Base-by-base conservation (phyloP, 176 grass and related monocot genomes). In the Musa schizocarpa region DNA sequence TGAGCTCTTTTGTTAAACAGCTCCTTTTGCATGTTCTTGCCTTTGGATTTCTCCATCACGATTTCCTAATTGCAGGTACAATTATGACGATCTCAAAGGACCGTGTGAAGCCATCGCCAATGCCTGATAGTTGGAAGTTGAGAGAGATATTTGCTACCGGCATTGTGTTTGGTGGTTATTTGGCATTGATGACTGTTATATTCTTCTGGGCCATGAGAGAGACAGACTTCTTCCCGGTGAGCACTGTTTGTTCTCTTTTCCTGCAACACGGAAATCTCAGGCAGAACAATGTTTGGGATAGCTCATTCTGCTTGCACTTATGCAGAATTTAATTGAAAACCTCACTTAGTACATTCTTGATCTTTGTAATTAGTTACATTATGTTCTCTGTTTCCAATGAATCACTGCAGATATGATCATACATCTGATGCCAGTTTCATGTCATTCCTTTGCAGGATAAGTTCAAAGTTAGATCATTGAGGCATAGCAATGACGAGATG, bases 71-170 rank as follows among this genome's bases (percentile, higher is more conserved):
- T 54, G 55, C 73, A 99, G 95, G 95, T 2, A 99, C 96, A 24
- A 99, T 99, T 75, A 99, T 95, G 96, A 94, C 96, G 4, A 99
- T 99, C 79, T 88, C 96, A n/a, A 99, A 99, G 88, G 96, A 99
- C 84, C 76, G 91, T 13, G 91, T 99, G 74, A 94, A 80, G 80
- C 96, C 96, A 11, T 99, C 96, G 0, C 96, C 91, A 12, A 73
- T 81, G 71, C 96, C 96, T 4, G 96, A 99, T 67, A 99, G 96
- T 82, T 99, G 96, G 96, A 99, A 99, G 69, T 78, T 99, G 17
- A 79, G 75, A 1, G 96, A 99, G 82, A 95, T 99, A 81, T 99
- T 99, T 84, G 68, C 86, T 55, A 99, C 96, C 0, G 96, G 96
- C 11, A 43, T 94, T 71, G 96, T 95, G 1, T 88, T 92, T 71